These are phyloP conservation scores for Dentipellis fragilis DNA, from an alignment of 768 basidiomycete species.

Conservation along the genomic window DNA sequence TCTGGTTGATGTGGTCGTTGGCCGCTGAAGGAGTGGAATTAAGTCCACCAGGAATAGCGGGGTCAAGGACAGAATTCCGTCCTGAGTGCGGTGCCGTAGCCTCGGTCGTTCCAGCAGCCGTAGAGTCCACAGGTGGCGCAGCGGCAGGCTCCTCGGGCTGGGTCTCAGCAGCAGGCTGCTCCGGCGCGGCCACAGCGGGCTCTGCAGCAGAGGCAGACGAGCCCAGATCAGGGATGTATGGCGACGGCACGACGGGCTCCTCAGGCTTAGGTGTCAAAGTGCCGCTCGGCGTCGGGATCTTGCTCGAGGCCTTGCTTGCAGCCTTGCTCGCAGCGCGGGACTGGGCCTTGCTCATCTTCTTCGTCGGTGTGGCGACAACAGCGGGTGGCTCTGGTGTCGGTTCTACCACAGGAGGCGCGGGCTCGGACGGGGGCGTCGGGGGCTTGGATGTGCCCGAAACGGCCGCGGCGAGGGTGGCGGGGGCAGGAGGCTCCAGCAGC, in stretches of 20 bases:
- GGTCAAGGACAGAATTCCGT: too few relatives aligned
- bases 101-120: background rate
- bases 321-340: slow-evolving; percentile 9
- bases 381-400: background rate
- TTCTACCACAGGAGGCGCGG: background rate
- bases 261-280: slow-evolving; percentile 5
- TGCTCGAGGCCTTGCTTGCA: slow-evolving; percentile 9
- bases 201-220: background rate
- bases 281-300: slow-evolving; percentile 7
- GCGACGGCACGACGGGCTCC: background rate
- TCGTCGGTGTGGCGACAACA: background rate
- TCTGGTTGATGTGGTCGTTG: too few relatives aligned
- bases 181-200: background rate
- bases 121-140: background rate
- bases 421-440: background rate
- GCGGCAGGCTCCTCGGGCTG: background rate
- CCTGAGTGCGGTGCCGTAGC: background rate
- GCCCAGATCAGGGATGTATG: background rate
- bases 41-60: background rate
- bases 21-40: background rate
- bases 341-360: slow-evolving; percentile 8
- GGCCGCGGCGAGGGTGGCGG: slow-evolving; percentile 3
- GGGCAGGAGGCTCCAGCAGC: background rate
- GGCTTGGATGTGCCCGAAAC: slow-evolving; percentile 1
- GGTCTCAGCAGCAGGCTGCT: background rate